A percentile compares a stretch with the other conserved stretches of the same genome.
Conservation (phyloP, 306 rosid genomes). For the Nissolia schottii region DNA sequence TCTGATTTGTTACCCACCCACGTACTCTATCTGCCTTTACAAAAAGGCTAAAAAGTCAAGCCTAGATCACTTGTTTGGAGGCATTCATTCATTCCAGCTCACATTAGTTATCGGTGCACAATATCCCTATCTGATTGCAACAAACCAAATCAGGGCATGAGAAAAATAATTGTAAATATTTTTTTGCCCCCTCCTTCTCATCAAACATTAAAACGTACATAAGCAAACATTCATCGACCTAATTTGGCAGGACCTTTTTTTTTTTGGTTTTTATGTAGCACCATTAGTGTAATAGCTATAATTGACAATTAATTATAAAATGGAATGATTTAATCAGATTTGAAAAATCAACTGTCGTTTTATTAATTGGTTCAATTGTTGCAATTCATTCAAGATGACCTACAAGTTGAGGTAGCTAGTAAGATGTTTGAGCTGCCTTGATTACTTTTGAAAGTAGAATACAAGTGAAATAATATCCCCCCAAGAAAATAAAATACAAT, state of each 20-base stretch:
- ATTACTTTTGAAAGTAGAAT: background rate
- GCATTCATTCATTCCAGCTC: constrained; percentile 24
- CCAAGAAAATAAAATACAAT: too few species aligned
- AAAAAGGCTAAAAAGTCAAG: constrained; percentile 11
- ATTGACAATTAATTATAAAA: background rate
- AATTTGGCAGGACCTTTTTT: background rate
- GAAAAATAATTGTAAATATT: background rate
- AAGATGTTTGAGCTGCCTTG: background rate
- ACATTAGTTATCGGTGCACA: background rate
- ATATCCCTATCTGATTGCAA: constrained; percentile 23
- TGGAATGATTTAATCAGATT: background rate
- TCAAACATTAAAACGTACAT: background rate
- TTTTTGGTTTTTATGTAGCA: background rate
- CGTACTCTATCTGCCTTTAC: constrained; percentile 1
- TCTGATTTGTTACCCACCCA: constrained; percentile 5
- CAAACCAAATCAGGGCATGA: constrained; percentile 14
- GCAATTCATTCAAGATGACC: too few species aligned
- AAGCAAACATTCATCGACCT: background rate
- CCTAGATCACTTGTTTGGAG: constrained; percentile 18
- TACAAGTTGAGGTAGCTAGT: too few species aligned
- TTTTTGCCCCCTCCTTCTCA: background rate
- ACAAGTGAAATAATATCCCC: too few species aligned
- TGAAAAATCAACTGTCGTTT: too few species aligned
- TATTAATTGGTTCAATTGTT: background rate
- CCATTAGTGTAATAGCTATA: background rate